These are phyloP conservation scores for Tricladium varicosporioides DNA, from an alignment of 2,329 filamentous ascomycete species.

Conservation along the genomic window DNA sequence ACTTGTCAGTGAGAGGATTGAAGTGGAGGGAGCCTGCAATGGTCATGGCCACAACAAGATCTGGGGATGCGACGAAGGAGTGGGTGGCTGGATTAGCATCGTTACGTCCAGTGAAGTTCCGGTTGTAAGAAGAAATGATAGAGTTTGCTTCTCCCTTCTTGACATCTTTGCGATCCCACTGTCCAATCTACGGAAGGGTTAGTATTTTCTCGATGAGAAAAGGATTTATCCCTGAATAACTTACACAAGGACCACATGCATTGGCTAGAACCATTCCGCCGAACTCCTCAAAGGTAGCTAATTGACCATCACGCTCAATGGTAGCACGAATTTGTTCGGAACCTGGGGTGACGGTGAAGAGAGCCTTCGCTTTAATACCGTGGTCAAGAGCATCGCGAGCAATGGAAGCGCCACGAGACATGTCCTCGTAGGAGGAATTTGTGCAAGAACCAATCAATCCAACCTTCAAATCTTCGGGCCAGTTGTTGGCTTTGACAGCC, in stretches of 20 bases:
- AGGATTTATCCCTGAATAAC: too few species aligned
- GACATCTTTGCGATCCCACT: slow-evolving; percentile 92
- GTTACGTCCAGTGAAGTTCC: slow-evolving; percentile 98
- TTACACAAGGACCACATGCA: slow-evolving; percentile 74
- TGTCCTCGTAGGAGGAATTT: slow-evolving; percentile 83
- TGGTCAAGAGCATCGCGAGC: slow-evolving; percentile 87
- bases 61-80: slow-evolving; percentile 88
- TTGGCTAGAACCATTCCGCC: slow-evolving; percentile 94
- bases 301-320: slow-evolving; percentile 82
- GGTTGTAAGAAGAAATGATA: slow-evolving; percentile 98
- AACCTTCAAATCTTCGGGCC: slow-evolving; percentile 95
- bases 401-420: slow-evolving; percentile 90
- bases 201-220: too few species aligned
- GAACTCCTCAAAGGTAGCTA: slow-evolving; percentile 94
- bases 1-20: slow-evolving; percentile 88
- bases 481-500: slow-evolving; percentile 89
- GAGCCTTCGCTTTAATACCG: slow-evolving; percentile 87
- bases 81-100: slow-evolving; percentile 94
- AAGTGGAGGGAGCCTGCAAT: slow-evolving; percentile 85
- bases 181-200: slow-evolving; percentile 57
- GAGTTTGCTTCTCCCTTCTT: slow-evolving; percentile 96
- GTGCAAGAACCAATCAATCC: slow-evolving; percentile 98
- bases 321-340: slow-evolving; percentile 96
- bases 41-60: slow-evolving; percentile 82
- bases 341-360: slow-evolving; percentile 94